phyloP scores from a whole-genome alignment of 2,329 filamentous ascomycete genomes.

The Ophiosphaerella narmari region DNA sequence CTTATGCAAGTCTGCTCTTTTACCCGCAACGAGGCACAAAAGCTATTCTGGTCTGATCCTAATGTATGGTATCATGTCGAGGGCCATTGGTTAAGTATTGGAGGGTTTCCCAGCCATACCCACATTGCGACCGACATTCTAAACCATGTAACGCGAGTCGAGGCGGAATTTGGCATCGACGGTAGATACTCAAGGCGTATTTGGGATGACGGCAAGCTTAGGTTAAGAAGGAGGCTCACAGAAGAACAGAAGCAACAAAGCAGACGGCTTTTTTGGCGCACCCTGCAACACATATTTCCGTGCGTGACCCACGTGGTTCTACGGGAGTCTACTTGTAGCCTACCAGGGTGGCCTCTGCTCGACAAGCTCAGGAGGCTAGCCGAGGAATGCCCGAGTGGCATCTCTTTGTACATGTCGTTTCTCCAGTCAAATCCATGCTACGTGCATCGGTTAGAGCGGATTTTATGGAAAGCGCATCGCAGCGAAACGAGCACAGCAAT shows the following conservation, averaged over 20 bases:
- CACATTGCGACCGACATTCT: background rate
- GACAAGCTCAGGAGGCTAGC: background rate
- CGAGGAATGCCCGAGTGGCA: background rate
- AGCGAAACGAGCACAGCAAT: background rate
- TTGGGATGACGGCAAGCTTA: too few species aligned
- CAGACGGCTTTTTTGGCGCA: background rate
- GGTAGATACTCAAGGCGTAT: too few species aligned
- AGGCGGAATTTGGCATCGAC: background rate
- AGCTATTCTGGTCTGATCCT: conserved; percentile 7
- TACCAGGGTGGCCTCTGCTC: background rate
- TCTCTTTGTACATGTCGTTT: background rate
- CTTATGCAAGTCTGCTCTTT: conserved; percentile 4
- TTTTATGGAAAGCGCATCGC: too few species aligned
- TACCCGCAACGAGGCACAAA: conserved; percentile 1
- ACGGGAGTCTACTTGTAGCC: background rate
- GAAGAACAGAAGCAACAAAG: too few species aligned
- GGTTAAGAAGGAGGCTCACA: background rate
- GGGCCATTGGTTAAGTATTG: conserved; percentile 1
- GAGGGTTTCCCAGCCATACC: conserved; percentile 4
- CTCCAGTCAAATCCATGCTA: background rate
- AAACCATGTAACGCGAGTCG: background rate
- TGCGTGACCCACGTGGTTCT: background rate
- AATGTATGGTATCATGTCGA: background rate
- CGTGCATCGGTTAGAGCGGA: background rate
- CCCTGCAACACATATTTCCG: background rate